Base-by-base conservation (phyloP, 768 basidiomycete genomes). In the Leccinum arenicola region DNA sequence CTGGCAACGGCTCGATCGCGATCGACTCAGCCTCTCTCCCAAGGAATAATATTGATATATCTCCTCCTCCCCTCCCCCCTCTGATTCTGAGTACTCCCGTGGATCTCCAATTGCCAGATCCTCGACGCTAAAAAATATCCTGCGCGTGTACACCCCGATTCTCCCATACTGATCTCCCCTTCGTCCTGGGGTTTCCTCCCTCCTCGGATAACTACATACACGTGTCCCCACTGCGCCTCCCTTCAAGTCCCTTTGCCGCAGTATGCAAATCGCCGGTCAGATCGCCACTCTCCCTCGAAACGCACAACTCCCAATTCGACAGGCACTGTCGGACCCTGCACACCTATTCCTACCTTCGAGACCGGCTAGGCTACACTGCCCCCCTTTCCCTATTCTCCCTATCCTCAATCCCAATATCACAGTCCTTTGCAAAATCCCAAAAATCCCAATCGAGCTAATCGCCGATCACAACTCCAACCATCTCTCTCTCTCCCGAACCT, bases 131-230 rank as follows among this genome's bases (percentile, higher is more conserved):
- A 60, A 60, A 63, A 60, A 23, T 21, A 23, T 21, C 23, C 47
- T 23, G 21, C 12, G 21, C 12, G 21, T 47, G 11, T 21, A 12
- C 11, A 21, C 45, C 19, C 45, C 45, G 45, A 47, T 47, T 47
- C 45, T 47, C 45, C 19, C 45, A 11, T 21, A 19, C n/a, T 45
- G 45, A 45, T 45, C 19, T 47, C 47, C 35, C 50, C 23, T 11
- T 11, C 50, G 25, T 53, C 56, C 55, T 52, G 50, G 33, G 55
- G 23, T 10, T 52, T 7, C 40, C 15, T 23, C 48, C 21, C 51
- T 62, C 61, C 57, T 55, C 54, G 58, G 63, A 49, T 43, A 43
- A 43, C 43, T 43, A 43, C 11, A 14, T 27, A 57, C 61, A 63
- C 61, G 60, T 61, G 47, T 48, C 21, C 21, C 14, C 47, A 48